Base-by-base conservation (phyloP, 2,329 filamentous ascomycete species). In the Cladophialophora carrionii region DNA sequence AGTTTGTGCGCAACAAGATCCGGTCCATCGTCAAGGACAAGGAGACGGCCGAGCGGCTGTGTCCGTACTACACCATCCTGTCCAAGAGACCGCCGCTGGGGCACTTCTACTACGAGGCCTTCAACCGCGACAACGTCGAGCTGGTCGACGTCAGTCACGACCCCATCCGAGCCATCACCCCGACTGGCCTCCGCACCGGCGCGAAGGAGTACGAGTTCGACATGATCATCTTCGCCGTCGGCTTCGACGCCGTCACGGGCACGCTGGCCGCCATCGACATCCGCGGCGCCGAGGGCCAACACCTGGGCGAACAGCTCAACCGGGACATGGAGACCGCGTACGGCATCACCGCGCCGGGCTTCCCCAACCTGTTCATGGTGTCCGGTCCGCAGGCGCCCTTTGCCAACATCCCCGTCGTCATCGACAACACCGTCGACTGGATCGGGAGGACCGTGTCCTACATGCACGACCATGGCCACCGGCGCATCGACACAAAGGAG, bases 401-500 rank as follows among this genome's bases (percentile, higher is more conserved):
- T 0, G 79, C 83, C 6, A 83, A 86, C 67, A 69, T 84, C 0
- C 85, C 88, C 68, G 84, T 84, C 0, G 87, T 83, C 83, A 82
- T 88, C 57, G 67, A 68, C 61, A 56, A 57, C 48, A 72, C 73
- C 43, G 83, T 87, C 55, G 74, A 77, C 43, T 80, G 83, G 73
- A 82, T 86, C 68, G 73, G 78, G 64, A 65, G 49, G 58, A 48
- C 53, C 4, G 43, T 68, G 3, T 51, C 46, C 29, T 56, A 61
- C 32, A 65, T 67, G 61, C 51, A 37, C 17, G 22, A 57, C 17
- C 31, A 58, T 31, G 72, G 74, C 0, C 75, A 85, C 72, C 80
- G 79, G 70, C 83, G 80, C 61, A 81, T 87, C 60, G 79, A 86
- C 61, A 78, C 83, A 0, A 80, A 77, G 53, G 43, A 64, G 0